Percentiles rank a stretch among this genome's conserved stretches.
These are phyloP conservation scores for Xylaria castorea DNA, from an alignment of 495 filamentous ascomycete species.

Conservation along the genomic window DNA sequence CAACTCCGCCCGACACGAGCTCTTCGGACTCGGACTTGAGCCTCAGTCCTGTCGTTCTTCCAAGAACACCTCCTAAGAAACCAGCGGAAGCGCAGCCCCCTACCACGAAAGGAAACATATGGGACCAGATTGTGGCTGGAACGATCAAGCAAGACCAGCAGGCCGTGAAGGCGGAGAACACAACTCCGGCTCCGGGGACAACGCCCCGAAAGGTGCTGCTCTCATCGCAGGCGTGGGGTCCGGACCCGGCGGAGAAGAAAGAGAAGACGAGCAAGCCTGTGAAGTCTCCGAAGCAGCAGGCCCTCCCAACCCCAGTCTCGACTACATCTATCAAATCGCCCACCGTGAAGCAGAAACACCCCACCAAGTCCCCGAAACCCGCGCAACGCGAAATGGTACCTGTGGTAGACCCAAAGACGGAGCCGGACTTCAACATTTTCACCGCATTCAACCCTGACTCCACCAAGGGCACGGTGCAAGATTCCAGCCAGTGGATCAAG, in stretches of 20 bases:
- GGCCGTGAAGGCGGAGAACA: no score
- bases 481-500: background rate
- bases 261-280: background rate
- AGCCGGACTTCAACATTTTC: slow-evolving; percentile 2
- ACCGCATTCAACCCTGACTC: background rate
- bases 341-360: background rate
- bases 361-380: background rate
- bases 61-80: background rate
- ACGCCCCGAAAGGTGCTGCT: background rate
- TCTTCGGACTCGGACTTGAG: background rate
- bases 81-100: background rate
- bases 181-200: background rate
- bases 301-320: background rate
- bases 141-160: no score
- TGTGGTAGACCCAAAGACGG: background rate
- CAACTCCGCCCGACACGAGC: background rate
- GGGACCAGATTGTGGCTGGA: no score
- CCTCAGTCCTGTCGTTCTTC: background rate
- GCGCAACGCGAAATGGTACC: background rate
- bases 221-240: background rate
- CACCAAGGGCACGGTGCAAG: background rate
- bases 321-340: background rate
- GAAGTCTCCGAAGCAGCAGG: background rate
- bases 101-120: background rate
- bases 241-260: background rate